phyloP scores from a whole-genome alignment of 106 monocot genomes.

The Alisma plantagoaquatica region DNA sequence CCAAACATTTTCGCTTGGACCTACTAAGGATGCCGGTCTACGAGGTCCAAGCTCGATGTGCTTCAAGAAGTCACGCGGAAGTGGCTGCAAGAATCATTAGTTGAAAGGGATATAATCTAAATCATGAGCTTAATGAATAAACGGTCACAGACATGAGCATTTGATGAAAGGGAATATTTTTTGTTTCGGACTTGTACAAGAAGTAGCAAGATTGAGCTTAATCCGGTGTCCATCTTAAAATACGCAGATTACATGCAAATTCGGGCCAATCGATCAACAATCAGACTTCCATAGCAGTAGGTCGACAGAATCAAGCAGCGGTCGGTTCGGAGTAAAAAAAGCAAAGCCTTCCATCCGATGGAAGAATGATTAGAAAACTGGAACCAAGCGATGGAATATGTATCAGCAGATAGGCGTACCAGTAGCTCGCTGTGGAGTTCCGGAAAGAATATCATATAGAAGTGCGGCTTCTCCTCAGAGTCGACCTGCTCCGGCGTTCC shows the following conservation, averaged over 20 bases:
- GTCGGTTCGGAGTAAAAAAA: too few species aligned
- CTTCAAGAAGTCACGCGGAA: slow-evolving; percentile 15
- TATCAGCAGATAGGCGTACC: background rate
- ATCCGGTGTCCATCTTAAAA: background rate
- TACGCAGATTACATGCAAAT: background rate
- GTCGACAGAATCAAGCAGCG: background rate
- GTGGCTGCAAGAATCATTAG: slow-evolving; percentile 8
- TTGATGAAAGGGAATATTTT: too few species aligned
- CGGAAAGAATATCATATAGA: slow-evolving; percentile 18
- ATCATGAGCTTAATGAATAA: too few species aligned
- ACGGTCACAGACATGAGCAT: too few species aligned
- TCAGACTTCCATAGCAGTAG: background rate
- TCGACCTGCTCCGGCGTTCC: too few species aligned
- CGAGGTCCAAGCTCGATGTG: slow-evolving; percentile 1
- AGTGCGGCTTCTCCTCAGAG: slow-evolving; percentile 5
- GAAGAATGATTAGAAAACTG: too few species aligned
- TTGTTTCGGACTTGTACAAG: too few species aligned
- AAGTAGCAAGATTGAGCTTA: background rate
- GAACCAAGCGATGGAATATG: too few species aligned
- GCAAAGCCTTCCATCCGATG: too few species aligned
- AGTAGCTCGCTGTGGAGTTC: background rate
- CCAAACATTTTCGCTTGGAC: slow-evolving; percentile 17
- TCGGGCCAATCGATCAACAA: background rate
- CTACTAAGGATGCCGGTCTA: background rate
- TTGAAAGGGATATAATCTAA: too few species aligned